Evolutionary conservation across 129 eudicot species (phyloP).

Genomic region (carrot (Daucus carota)): DH1_v3.0 NC_030382.2:54464501-54465000

Average conservation of each 20-base stretch:
- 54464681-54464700: not conserved
- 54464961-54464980: not conserved
- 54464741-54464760: not conserved
- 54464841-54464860: not conserved
- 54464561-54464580: slow-evolving; percentile 59
- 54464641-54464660: not conserved
- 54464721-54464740: not conserved
- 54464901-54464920: not conserved
- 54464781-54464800: not conserved
- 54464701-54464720: not conserved
- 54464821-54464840: not conserved
- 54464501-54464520: slow-evolving; percentile 24
- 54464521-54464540: slow-evolving; percentile 39
- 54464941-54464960: not conserved
- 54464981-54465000: not conserved
- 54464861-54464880: not conserved
- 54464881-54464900: not conserved
- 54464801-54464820: not conserved
- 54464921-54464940: not conserved
- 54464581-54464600: slow-evolving; percentile 79
- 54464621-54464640: not conserved
- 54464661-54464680: not conserved
- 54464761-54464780: not conserved
- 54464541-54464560: slow-evolving; percentile 38
- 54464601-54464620: slow-evolving; percentile 24